Conservation (phyloP, 108 stramenopile genomes). For the Schizochytrium sp. region DNA sequence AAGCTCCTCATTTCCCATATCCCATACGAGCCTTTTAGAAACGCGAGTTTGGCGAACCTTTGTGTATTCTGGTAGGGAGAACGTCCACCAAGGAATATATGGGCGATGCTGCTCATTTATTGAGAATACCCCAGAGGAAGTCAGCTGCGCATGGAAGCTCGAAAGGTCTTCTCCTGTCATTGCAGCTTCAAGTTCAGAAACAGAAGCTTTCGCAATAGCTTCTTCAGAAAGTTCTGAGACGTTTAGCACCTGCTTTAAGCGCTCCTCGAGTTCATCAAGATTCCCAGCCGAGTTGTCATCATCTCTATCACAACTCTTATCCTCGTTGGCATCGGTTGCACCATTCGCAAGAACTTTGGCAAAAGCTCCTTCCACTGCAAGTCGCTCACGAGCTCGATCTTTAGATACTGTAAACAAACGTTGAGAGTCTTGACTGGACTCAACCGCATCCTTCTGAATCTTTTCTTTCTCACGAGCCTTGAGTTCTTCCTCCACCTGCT, state of each 20-base stretch:
- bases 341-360: background rate
- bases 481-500: slow-evolving; percentile 41
- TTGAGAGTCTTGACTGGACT: background rate
- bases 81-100: slow-evolving; percentile 32
- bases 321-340: background rate
- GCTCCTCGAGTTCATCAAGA: background rate
- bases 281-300: background rate
- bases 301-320: background rate
- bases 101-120: background rate
- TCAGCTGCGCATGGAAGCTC: background rate
- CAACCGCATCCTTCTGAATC: background rate
- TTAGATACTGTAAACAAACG: background rate
- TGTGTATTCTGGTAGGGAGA: background rate
- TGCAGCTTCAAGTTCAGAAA: background rate
- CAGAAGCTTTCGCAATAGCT: background rate
- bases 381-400: background rate
- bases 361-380: background rate
- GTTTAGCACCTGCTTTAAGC: background rate
- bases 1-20: background rate
- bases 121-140: background rate
- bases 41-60: background rate
- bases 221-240: background rate
- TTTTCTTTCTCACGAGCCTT: background rate
- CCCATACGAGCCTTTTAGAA: background rate
- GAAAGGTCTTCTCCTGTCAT: background rate